Base-by-base conservation (phyloP, 257 asterid species). In the Primulina eburnea region DNA sequence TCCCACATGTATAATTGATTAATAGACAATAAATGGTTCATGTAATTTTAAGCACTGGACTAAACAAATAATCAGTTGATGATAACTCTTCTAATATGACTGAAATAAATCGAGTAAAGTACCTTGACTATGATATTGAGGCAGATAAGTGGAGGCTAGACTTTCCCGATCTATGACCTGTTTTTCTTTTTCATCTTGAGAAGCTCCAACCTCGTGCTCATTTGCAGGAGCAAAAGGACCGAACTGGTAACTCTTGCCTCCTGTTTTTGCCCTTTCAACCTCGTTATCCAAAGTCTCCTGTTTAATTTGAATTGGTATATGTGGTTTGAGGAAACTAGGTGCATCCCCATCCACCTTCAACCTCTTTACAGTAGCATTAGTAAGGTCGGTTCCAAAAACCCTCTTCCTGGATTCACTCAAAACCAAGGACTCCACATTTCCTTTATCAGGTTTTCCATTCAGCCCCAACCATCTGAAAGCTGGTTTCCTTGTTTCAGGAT, bases 141-240 rank as follows among this genome's bases (percentile, higher is more conserved):
- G 97, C 76, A 90, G 85, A 75, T 89, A 85, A 67, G 89, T 67
- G 61, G 93, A 74, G 20, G 93, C 90, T 56, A 93, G 72, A 76
- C 76, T 84, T 83, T 86, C 96, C 93, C 92, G 89, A 69, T 89
- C 90, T 67, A 82, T 79, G 75, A 70, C 79, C 18, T 64, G 75
- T 40, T 79, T 85, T 57, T 69, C 80, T 40, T 69, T 80, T 52
- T 83, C 81, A 28, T 82, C 84, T 8, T 82, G 81, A 68, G 86
- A 76, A 68, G 21, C 84, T 73, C 68, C 92, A 55, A 24, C 84
- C 62, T 81, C 77, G 32, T 91, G 78, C 65, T 72, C 76, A 71
- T 70, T 87, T 56, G 81, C 84, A 65, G 99, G 99, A 26, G 99
- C 96, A 84, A 94, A 94, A 53, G 99, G 99, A 78, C 97, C 99